phyloP scores from a whole-genome alignment of 257 asterid genomes.

The Craterostigma plantagineum region DNA sequence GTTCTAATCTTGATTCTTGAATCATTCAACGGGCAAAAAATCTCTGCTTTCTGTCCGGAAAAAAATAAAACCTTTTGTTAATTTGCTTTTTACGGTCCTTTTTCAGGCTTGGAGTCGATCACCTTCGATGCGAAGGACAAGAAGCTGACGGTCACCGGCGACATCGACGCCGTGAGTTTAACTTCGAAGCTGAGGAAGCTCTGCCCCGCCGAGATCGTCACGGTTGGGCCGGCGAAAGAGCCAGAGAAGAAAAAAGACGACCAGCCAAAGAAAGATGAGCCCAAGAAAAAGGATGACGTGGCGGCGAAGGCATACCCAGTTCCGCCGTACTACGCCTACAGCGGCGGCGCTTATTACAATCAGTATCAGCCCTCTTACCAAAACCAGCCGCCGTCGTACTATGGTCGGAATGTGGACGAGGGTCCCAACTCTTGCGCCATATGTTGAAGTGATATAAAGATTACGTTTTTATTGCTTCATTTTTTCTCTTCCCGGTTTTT shows the following conservation, averaged over 20 bases:
- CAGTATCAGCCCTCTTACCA: slow-evolving; percentile 13
- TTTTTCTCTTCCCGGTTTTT: too few relatives aligned
- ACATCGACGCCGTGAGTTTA: neutral
- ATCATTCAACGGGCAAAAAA: too few relatives aligned
- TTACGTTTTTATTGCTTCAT: too few relatives aligned
- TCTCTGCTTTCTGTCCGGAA: too few relatives aligned
- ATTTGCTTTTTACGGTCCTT: too few relatives aligned
- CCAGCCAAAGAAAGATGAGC: slow-evolving; percentile 10
- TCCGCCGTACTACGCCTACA: slow-evolving; percentile 21
- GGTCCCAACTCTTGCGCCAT: slow-evolving; percentile 38
- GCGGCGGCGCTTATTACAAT: slow-evolving; percentile 19
- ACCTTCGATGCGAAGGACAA: neutral
- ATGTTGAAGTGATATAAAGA: slow-evolving; percentile 10
- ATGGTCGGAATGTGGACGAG: slow-evolving; percentile 24
- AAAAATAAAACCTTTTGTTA: too few relatives aligned
- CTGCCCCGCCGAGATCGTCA: neutral
- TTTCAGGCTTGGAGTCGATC: slow-evolving; percentile 13
- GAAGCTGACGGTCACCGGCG: neutral
- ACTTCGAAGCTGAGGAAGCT: neutral
- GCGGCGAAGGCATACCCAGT: slow-evolving; percentile 10
- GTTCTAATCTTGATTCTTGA: too few relatives aligned
- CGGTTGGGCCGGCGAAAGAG: neutral
- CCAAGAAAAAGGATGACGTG: too few relatives aligned
- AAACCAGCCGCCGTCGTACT: slow-evolving; percentile 22
- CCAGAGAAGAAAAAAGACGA: slow-evolving; percentile 22